A percentile compares a stretch with the other conserved stretches of the same genome.
phyloP scores from a whole-genome alignment of 495 filamentous ascomycete genomes.

The Evansstolkia leycettana region DNA sequence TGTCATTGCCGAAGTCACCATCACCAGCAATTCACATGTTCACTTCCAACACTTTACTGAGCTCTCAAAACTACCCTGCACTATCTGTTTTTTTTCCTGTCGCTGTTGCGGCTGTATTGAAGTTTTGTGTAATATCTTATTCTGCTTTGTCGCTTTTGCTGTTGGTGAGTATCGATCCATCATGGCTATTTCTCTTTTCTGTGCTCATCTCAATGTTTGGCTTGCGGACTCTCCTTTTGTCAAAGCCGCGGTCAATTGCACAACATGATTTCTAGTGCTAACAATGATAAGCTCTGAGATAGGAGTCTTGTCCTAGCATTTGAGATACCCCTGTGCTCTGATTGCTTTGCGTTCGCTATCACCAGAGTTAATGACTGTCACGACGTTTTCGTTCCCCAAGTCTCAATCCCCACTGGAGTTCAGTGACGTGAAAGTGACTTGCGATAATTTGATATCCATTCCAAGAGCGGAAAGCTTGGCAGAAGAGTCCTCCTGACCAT shows the following conservation, averaged over 20 bases:
- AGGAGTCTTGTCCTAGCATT: no score
- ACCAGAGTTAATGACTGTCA: conserved; percentile 13
- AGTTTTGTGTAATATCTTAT: no score
- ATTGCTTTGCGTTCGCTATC: background rate
- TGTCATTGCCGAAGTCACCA: conserved; percentile 26
- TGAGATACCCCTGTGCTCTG: background rate
- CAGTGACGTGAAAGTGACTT: background rate
- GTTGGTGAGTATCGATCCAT: no score
- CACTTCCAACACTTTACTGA: conserved; percentile 1
- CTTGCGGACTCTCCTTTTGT: no score
- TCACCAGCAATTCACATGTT: conserved; percentile 1
- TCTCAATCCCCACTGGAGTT: background rate
- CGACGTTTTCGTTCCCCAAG: conserved; percentile 5
- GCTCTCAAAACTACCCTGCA: conserved; percentile 8
- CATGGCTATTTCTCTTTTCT: no score
- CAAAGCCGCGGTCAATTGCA: no score
- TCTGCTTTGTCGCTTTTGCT: no score
- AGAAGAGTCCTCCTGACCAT: background rate
- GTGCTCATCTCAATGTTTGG: no score
- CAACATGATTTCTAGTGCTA: no score
- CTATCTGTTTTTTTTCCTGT: no score
- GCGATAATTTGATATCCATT: conserved; percentile 9
- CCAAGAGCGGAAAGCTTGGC: background rate
- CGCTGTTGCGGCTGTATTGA: no score
- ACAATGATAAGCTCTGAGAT: no score